A percentile compares a stretch with the other conserved stretches of the same genome.
Evolutionary conservation across 345 rosid genomes (phyloP).

Genomic region (Clausena lansium): DNA sequence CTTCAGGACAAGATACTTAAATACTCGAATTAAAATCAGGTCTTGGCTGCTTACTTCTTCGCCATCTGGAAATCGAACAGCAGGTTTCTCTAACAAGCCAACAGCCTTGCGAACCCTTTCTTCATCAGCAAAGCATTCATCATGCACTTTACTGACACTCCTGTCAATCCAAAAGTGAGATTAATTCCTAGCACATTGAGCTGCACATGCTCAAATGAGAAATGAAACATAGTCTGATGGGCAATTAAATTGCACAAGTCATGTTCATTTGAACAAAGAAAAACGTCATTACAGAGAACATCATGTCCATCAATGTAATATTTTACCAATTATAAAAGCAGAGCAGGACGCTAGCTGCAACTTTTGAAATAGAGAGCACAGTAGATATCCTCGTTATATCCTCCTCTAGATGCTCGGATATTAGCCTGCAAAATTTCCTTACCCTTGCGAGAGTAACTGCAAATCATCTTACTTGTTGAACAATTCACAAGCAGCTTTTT

Average conservation of each 20-base stretch:
- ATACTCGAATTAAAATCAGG: background rate
- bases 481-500: background rate
- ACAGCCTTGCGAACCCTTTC: slow-evolving; percentile 65
- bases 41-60: slow-evolving; percentile 42
- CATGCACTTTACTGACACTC: slow-evolving; percentile 78
- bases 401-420: slow-evolving; percentile 48
- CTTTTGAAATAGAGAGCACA: slow-evolving; percentile 62
- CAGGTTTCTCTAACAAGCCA: slow-evolving; percentile 62
- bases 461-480: background rate
- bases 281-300: background rate
- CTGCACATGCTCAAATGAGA: too few relatives aligned
- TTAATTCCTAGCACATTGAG: too few relatives aligned
- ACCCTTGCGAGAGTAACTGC: background rate
- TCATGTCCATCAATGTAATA: background rate
- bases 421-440: slow-evolving; percentile 14
- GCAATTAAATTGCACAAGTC: background rate
- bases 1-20: background rate
- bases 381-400: slow-evolving; percentile 55
- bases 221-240: background rate
- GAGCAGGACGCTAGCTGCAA: slow-evolving; percentile 54
- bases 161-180: slow-evolving; percentile 33
- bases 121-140: slow-evolving; percentile 93
- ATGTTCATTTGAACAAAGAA: background rate
- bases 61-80: slow-evolving; percentile 36
- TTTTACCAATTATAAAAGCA: slow-evolving; percentile 66